These are phyloP conservation scores for Agrocybe praecox DNA, from an alignment of 768 basidiomycete species.

Conservation along the genomic window DNA sequence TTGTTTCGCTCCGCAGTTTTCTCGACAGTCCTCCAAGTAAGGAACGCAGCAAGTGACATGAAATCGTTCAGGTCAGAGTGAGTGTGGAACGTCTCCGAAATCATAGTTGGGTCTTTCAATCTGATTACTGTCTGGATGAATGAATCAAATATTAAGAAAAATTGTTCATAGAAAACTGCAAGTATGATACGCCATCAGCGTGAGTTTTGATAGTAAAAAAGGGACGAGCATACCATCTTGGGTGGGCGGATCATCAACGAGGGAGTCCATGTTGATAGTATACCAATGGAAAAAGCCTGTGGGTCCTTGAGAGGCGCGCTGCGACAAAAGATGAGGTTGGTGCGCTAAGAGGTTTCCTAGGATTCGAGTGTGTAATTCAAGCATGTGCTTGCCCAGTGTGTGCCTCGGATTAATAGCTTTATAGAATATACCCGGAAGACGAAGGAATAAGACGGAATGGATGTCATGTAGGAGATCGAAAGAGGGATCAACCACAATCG, in stretches of 20 bases:
- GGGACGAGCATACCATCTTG: conserved; percentile 9
- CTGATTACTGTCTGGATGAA: conserved; percentile 9
- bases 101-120: background rate
- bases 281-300: conserved; percentile 22
- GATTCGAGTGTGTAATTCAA: conserved; percentile 17
- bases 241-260: conserved; percentile 6
- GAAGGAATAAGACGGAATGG: conserved; percentile 14
- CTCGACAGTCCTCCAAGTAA: conserved; percentile 15
- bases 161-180: conserved; percentile 15
- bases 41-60: conserved; percentile 16
- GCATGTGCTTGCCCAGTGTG: conserved; percentile 14
- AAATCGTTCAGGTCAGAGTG: conserved; percentile 20
- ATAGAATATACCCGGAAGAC: conserved; percentile 15
- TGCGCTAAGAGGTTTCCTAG: conserved; percentile 10
- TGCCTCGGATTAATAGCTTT: conserved; percentile 17
- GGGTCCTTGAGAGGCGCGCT: conserved; percentile 1
- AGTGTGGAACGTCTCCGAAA: conserved; percentile 12
- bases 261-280: conserved; percentile 17
- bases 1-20: conserved; percentile 1
- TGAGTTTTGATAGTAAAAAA: background rate
- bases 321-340: conserved; percentile 1
- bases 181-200: background rate
- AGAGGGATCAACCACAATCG: conserved; percentile 9
- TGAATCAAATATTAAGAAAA: conserved; percentile 15
- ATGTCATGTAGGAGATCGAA: conserved; percentile 13